Base-by-base conservation (phyloP, 257 asterid genomes). In the Schizonepeta tenuifolia region DNA sequence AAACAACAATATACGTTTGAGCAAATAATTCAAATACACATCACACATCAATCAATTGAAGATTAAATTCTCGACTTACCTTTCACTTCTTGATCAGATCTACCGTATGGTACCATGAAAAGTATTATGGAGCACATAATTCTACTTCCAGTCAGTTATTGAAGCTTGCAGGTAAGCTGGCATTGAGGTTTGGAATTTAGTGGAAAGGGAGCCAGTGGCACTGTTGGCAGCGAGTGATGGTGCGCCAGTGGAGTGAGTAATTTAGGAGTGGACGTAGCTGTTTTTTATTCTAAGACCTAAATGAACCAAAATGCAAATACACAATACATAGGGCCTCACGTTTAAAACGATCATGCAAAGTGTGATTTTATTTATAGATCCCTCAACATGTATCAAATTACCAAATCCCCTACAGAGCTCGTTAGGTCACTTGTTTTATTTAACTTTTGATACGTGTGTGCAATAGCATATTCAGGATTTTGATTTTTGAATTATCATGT, bases 41-140 rank as follows among this genome's bases (percentile, higher is more conserved):
- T 13, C 41, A 59, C 15, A 9, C 36, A 51, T 43, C 11, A 33
- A 50, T 24, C 35, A 72, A 67, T 49, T 13, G 63, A 26, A 62
- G 63, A 49, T 3, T 17, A 9, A 9, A 9, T 53, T 44, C n/a
- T n/a, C n/a, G 11, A n/a, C 33, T 74, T 40, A 75, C 79, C 83
- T 73, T 64, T 61, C 47, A 49, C 43, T 49, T 36, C 35, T 64
- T 43, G 82, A 60, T 72, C 73, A 81, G 88, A 81, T 83, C 86
- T 74, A 61, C 70, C 55, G 66, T 55, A 46, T 36, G 60, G 56
- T 68, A 71, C 75, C 65, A 56, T 63, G 77, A 15, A 40, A 65
- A 57, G 74, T 40, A 66, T 49, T 73, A 69, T 66, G 62, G 71
- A 76, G 75, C 60, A 15, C 21, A 31, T 21, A 15, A 40, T 81